Base-by-base conservation (phyloP, 1,284 basidiomycete species). In the Apiotrichum brassicae region DNA sequence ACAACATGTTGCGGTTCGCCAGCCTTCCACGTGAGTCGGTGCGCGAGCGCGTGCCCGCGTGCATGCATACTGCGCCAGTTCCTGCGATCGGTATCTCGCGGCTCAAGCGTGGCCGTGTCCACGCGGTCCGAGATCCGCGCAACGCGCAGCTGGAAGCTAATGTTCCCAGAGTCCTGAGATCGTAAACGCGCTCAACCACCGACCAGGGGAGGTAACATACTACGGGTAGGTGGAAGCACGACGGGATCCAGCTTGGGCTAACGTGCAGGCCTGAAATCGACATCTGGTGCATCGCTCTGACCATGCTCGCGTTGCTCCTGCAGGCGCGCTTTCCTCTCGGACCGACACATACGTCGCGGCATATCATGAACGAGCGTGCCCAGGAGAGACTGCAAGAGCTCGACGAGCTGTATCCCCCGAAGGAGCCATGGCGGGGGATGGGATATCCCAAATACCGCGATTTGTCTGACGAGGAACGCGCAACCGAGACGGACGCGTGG, bases 1-100 rank as follows among this genome's bases (percentile, higher is more conserved):
- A 78, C 77, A 3, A 81, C 79, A 1, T 81, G 79, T 58, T 81
- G 79, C 51, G 79, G 78, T 6, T 73, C 69, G 46, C 76, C 76
- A 1, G 76, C 76, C 0, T 78, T 77, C 57, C 76, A 77, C 52
- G 66, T 65, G 35, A 43, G 66, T 63, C 9, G 26, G 7, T n/a
- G 6, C 5, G 6, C 18, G 7, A 30, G 28, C 13, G 28, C 28
- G 28, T 14, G 28, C 28, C 14, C 28, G 28, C 28, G n/a, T n/a
- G n/a, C n/a, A n/a, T n/a, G n/a, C n/a, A n/a, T n/a, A n/a, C n/a
- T n/a, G n/a, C n/a, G n/a, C n/a, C n/a, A n/a, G n/a, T n/a, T n/a
- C n/a, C n/a, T n/a, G n/a, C n/a, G n/a, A n/a, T n/a, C n/a, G n/a
- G n/a, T n/a, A n/a, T n/a, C n/a, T n/a, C n/a, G n/a, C n/a, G n/a